Evolutionary conservation across 192 early-diverging fungal genomes (phyloP), one percentile per base, ranked within the genome.

Genomic region (Entophlyctis luteolus): DNA sequence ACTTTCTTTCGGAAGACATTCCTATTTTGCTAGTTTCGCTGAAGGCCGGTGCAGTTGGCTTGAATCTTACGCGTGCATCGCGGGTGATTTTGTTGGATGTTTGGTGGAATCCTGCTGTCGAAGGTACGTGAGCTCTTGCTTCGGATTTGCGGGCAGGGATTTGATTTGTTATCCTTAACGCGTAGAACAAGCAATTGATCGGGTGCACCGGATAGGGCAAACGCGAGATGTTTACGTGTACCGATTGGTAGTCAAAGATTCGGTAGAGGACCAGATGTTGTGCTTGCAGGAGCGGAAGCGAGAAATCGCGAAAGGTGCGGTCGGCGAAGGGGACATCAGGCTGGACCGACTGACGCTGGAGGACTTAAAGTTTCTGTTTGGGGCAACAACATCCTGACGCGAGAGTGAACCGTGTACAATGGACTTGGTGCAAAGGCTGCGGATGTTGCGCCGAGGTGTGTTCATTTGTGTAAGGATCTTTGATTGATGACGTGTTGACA

Each of bases 51-150:
- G 4, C 82, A 82, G 0, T 68, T 89, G 49, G 92, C 89, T 8
- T 73, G 22, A 94, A 94, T 59, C 60, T 90, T 6, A 74, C 70
- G 29, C 14, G 70, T 39, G 68, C 42, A 23, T 42, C 22, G 76
- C 79, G 81, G 20, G 86, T 93, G 3, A 87, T 94, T 32, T 59
- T 94, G 31, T 78, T 91, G 72, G 88, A 91, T 58, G 72, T 89
- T 39, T 94, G 92, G 92, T 89, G 87, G 89, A 90, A 90, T 68
- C 89, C 89, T 22, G 81, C 85, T 5, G 53, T 90, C 4, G 88
- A 90, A 81, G 81, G 81, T 83, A 67, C 36, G 27, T 47, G n/a
- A 1, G 23, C n/a, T 22, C 18, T 32, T 67, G 59, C 0, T 12
- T 48, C 29, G 1, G 16, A 3, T 72, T 33, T 31, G 37, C 12